Percentiles rank a stretch among this genome's conserved stretches.
These are phyloP conservation scores for Conidiobolus incongruus DNA, from an alignment of 371 early-diverging fungal genomes.

Conservation along the genomic window DNA sequence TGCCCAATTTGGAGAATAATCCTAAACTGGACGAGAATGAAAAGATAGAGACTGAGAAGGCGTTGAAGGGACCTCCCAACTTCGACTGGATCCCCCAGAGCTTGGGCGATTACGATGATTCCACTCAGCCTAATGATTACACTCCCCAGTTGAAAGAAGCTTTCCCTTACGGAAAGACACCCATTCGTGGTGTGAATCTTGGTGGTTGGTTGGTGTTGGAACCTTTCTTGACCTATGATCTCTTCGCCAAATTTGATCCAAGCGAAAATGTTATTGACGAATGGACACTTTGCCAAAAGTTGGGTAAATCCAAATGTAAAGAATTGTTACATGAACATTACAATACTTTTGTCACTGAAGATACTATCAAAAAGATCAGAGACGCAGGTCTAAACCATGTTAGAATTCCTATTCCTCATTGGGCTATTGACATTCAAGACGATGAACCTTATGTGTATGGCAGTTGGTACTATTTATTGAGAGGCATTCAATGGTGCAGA, in stretches of 20 bases:
- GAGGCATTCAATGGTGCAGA: slow-evolving; percentile 22
- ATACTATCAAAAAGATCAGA: slow-evolving; percentile 13
- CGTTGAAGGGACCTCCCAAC: too few species aligned
- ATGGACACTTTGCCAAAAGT: slow-evolving; percentile 15
- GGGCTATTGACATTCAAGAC: slow-evolving; percentile 15
- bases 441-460: slow-evolving; percentile 2
- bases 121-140: slow-evolving; percentile 4
- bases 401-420: slow-evolving; percentile 19
- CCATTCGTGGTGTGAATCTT: slow-evolving; percentile 31
- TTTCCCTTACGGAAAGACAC: slow-evolving; percentile 10
- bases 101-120: too few species aligned
- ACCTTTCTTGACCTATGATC: slow-evolving; percentile 16
- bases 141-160: slow-evolving; percentile 8
- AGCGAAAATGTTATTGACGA: slow-evolving; percentile 16
- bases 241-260: slow-evolving; percentile 11
- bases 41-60: too few species aligned
- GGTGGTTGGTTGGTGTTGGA: slow-evolving; percentile 40
- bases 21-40: too few species aligned
- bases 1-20: too few species aligned
- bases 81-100: too few species aligned
- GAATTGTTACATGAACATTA: slow-evolving; percentile 14
- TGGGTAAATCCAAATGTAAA: slow-evolving; percentile 11
- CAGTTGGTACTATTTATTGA: slow-evolving; percentile 12
- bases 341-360: slow-evolving; percentile 18
- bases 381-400: slow-evolving; percentile 19